Evolutionary conservation across 78 protist species (phyloP).

Genomic region (Cavenderia fasciculata): DNA sequence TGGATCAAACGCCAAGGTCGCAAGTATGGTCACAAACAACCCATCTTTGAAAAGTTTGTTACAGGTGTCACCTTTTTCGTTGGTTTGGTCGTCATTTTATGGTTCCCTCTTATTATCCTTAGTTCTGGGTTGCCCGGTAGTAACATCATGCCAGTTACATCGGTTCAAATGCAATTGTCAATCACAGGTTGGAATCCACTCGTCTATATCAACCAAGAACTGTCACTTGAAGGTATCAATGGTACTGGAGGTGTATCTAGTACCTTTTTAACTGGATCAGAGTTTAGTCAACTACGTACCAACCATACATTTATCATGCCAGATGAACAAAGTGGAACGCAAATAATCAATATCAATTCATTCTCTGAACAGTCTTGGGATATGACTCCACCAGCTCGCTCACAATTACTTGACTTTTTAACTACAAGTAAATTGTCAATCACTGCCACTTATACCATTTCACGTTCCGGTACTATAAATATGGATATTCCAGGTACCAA

Average conservation of each 20-base stretch:
- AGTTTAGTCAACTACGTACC: not conserved
- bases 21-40: conserved; percentile 77
- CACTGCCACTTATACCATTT: not conserved
- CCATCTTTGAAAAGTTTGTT: conserved; percentile 45
- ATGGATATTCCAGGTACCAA: conserved; percentile 18
- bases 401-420: conserved; percentile 2
- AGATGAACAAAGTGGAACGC: conserved; percentile 44
- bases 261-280: not conserved
- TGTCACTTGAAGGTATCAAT: not conserved
- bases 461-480: conserved; percentile 47
- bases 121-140: conserved; percentile 65
- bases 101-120: conserved; percentile 84
- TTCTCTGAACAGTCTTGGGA: conserved; percentile 50
- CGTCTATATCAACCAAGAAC: conserved; percentile 34
- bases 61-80: conserved; percentile 75
- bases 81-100: conserved; percentile 71
- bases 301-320: conserved; percentile 4
- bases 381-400: conserved; percentile 45
- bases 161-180: conserved; percentile 18
- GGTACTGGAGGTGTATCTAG: not conserved
- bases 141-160: conserved; percentile 38
- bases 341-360: conserved; percentile 1
- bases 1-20: conserved; percentile 74
- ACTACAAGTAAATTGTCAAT: conserved; percentile 2
- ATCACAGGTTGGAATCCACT: conserved; percentile 56